Evolutionary conservation across 148 eudicot species (phyloP).

Genomic region (Euryodendron excelsum): DNA sequence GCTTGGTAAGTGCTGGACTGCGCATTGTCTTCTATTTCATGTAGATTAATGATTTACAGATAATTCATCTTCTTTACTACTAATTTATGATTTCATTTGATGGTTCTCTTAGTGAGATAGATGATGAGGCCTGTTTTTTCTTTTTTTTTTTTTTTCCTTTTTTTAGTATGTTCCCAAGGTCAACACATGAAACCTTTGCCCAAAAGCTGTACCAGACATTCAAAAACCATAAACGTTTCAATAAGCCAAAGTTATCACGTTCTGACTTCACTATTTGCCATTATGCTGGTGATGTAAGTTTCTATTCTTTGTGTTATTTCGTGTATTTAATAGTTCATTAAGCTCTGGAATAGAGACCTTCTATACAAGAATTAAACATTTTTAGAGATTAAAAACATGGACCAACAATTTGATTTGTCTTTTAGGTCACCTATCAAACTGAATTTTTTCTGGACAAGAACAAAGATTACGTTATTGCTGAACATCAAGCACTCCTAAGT

Average conservation of each 20-base stretch:
- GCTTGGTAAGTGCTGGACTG: slow-evolving; percentile 70
- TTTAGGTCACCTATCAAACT: slow-evolving; percentile 91
- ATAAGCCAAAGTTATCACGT: slow-evolving; percentile 91
- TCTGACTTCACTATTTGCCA: slow-evolving; percentile 91
- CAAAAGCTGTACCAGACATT: slow-evolving; percentile 92
- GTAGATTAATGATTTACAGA: background rate
- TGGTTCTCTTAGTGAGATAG: slow-evolving; percentile 16
- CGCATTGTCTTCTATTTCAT: slow-evolving; percentile 6
- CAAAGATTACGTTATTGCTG: slow-evolving; percentile 97
- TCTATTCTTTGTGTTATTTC: background rate
- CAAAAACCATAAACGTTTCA: slow-evolving; percentile 78
- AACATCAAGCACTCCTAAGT: slow-evolving; percentile 82
- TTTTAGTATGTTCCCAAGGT: slow-evolving; percentile 96
- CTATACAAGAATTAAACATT: background rate
- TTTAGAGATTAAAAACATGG: background rate
- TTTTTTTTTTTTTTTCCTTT: no score
- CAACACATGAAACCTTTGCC: slow-evolving; percentile 95
- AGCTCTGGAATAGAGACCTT: background rate
- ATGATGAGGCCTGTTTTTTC: background rate
- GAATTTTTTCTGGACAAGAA: slow-evolving; percentile 87
- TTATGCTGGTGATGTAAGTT: slow-evolving; percentile 98
- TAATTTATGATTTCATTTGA: slow-evolving; percentile 7
- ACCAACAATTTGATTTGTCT: slow-evolving; percentile 11
- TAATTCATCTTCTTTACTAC: background rate
- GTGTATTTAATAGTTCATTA: background rate